Evolutionary conservation across 441 rosid genomes (phyloP), one percentile per base, ranked within the genome.

Genomic region (Jatropha podagrica): DNA sequence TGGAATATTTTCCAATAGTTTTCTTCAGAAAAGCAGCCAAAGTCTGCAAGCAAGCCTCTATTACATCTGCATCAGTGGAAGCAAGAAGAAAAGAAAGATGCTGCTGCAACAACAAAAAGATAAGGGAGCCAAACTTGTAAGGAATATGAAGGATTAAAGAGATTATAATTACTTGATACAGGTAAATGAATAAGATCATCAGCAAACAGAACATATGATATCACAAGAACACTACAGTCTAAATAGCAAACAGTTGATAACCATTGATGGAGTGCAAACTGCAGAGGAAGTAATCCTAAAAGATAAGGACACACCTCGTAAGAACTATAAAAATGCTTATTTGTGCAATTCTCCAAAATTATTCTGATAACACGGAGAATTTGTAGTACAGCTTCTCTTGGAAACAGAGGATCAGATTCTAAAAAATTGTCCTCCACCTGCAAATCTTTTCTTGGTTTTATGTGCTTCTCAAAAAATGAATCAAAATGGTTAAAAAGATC

Each of bases 401-500:
- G 99, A 74, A 96, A 92, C 71, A 92, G 86, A 81, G 88, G 87
- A 85, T 87, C 91, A 75, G 92, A 86, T 58, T 87, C 96, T 77
- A 87, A 86, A 85, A 87, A 82, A 76, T 86, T 83, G 51, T 92
- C 97, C 77, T 91, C 97, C 65, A 92, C 75, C 81, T 86, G 97
- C 80, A 96, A 82, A 85, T 96, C 99, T 82, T 88, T 94, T 78
- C 99, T 94, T 55, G 84, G 81, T 85, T 94, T 94, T 70, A 94
- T 80, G 74, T 91, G 89, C 90, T 92, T 94, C 86, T 94, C 97
- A 81, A 96, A 96, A 86, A 83, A 92, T 71, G 96, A 84, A 87
- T 92, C 99, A 81, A 96, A 96, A 83, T 94, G 87, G 85, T 92
- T 91, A 79, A 96, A 94, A 74, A 94, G 98, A 80, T 94, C 98